Evolutionary conservation across 139 green algal species (phyloP), one percentile per base, ranked within the genome.

Genomic region (Asterochloris erici): DNA sequence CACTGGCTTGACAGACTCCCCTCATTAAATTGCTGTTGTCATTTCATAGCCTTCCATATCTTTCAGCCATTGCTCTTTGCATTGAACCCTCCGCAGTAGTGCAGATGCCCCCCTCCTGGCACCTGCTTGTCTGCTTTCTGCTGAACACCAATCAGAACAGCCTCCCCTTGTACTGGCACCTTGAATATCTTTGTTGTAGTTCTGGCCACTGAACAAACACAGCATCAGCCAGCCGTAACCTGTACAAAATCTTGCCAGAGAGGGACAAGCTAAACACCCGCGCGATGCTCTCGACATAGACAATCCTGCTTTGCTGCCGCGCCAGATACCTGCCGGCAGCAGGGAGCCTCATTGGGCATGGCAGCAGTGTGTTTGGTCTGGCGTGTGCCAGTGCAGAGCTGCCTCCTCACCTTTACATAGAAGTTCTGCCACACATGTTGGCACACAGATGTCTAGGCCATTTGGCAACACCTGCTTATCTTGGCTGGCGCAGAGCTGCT

Each of bases 261-360:
- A 98, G 85, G 0, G 92, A 97, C 29, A 98, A 87, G 28, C 84
- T 86, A 19, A 83, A 78, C 24, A 94, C 91, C 0, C 95, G 83
- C 0, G 95, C 95, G 26, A 98, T 98, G 82, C 91, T 96, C 82
- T 98, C 95, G 60, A 98, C 86, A 79, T 97, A 98, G 28, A 96
- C 85, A 0, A 98, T 89, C 79, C 82, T 81, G 19, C 71, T 84
- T 47, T 82, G 26, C 63, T 64, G 63, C 68, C 23, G 21, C 60
- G 24, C 24, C 76, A 54, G 38, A 54, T 54, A 54, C 38, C 38
- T 54, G 38, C 47, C 74, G 73, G 16, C 17, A 74, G 26, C 15
- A 26, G 74, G 62, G 26, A 81, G 14, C 9, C 28, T 26, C 77
- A 73, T 11, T 23, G 14, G 77, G 61, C n/a, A 9, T 62, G 15